Evolutionary conservation across 176 grass and related monocot species (phyloP).

Genomic region (Hordeum vulgare): MorexV3_pseudomolecules_assembly NC_058523.1:348141303-348141802

Average conservation of each 20-base stretch:
- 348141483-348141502: slow-evolving; percentile 96
- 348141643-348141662: slow-evolving; percentile 96
- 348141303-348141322: not conserved
- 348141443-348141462: slow-evolving; percentile 86
- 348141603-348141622: slow-evolving; percentile 63
- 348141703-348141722: slow-evolving; percentile 19
- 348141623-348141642: slow-evolving; percentile 89
- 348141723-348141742: slow-evolving; percentile 31
- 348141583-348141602: slow-evolving; percentile 7
- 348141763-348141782: slow-evolving; percentile 75
- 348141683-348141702: slow-evolving; percentile 4
- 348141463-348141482: slow-evolving; percentile 85
- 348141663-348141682: slow-evolving; percentile 63
- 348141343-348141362: slow-evolving; percentile 71
- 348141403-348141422: slow-evolving; percentile 57
- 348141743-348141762: slow-evolving; percentile 94
- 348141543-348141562: slow-evolving; percentile 16
- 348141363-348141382: slow-evolving; percentile 74
- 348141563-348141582: not conserved
- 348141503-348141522: not conserved
- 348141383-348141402: slow-evolving; percentile 47
- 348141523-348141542: not conserved
- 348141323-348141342: not conserved
- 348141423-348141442: slow-evolving; percentile 83
- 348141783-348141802: slow-evolving; percentile 69